Evolutionary conservation across 371 early-diverging fungal genomes (phyloP), one percentile per base, ranked within the genome.

Genomic region (Apophysomyces elegans): DNA sequence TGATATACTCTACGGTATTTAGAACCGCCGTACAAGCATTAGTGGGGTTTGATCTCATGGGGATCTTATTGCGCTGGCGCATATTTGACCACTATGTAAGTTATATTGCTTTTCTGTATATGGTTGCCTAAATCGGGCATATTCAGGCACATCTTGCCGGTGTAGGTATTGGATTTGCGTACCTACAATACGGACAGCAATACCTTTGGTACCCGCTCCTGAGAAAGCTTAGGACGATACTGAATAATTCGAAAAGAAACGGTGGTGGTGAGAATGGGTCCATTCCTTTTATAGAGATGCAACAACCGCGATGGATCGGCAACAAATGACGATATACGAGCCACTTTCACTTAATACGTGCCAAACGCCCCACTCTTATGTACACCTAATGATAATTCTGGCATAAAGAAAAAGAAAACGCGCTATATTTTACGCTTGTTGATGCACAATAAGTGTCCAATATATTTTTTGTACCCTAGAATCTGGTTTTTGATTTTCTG

Each of bases 1-100:
- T 62, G 36, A 50, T 13, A 12, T 26, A 39, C 18, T 14, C 46
- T 61, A 39, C 44, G 37, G 16, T 26, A 26, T 56, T 7, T 62
- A 77, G 80, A 4, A 60, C 80, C 57, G 85, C 85, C 4, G 63
- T 90, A 41, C 85, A 86, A 16, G 83, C 79, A 0, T 62, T 91
- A 59, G 85, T 89, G 85, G 77, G 76, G 13, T 75, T 91, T 50
- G 91, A 91, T 66, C 63, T 87, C 32, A 78, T 80, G 7, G 91
- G 91, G 16, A 80, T 88, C 35, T 3, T 91, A 14, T 61, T 80
- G 37, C 76, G 78, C 57, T 89, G 88, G 90, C 79, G 72, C 57
- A 76, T 75, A 44, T 88, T 91, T 76, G 91, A 91, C 73, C 91
- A 91, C 63, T 83, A 76, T 72, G 88, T 89, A 77, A 85, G 87